Evolutionary conservation across 208 protist species (phyloP), one percentile per base, ranked within the genome.

Genomic region (Crithidia bombi): DNA sequence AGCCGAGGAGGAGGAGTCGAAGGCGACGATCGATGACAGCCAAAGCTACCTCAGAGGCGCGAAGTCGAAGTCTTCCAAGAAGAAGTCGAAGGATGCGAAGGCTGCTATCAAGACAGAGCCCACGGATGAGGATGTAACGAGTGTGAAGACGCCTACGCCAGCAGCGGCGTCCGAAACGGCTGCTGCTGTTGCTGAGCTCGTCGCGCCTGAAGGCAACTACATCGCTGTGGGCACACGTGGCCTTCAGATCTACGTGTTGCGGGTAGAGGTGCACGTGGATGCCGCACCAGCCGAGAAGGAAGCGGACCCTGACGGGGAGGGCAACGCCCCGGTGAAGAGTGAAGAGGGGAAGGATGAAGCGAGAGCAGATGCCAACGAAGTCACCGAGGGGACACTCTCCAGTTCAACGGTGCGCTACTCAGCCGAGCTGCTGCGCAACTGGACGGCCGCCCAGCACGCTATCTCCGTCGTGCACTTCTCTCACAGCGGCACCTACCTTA

Each of bases 381-480:
- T 2, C 21, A 6, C 11, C 23, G 35, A 10, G 15, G 15, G 23
- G 4, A 17, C 54, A n/a, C n/a, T n/a, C n/a, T n/a, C n/a, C n/a
- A n/a, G n/a, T n/a, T n/a, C 73, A 19, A 46, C 55, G 17, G 58
- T 75, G 23, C 38, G 38, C 47, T 92, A 81, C 75, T 71, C 63
- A 12, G 58, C 89, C 11, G 51, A 73, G 19, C 58, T 81, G 39
- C 33, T 90, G 57, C 78, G 86, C 33, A 86, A 73, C 68, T 96
- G 92, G 89, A 94, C 88, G 19, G 89, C 89, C 0, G 82, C 92
- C 2, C 92, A 96, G 65, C 92, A 96, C 67, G 92, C 92, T 55
- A 93, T 96, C 63, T 89, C 87, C 6, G 69, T 85, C 15, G 78
- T 96, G 15, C 77, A 85, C 62, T 96, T 96, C 70, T 88, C 89